Conservation (phyloP, 1,284 basidiomycete species). For the Rhizoctonia solani region DNA sequence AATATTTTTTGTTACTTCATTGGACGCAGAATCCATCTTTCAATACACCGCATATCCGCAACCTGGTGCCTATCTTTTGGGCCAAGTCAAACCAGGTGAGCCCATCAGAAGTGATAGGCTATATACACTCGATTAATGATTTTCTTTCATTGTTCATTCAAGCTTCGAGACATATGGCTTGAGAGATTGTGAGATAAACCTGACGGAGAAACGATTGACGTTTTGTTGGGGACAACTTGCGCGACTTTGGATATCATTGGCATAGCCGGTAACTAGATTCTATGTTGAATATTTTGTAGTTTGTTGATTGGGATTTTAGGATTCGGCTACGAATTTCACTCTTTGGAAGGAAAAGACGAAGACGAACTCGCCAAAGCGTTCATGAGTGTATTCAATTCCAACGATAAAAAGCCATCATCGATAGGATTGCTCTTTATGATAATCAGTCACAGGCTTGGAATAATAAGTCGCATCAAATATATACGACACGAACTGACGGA, state of each 20-base stretch:
- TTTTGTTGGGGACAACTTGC: slow-evolving; percentile 46
- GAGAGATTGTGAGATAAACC: slow-evolving; percentile 14
- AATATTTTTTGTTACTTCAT: neutral
- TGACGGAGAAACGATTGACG: slow-evolving; percentile 43
- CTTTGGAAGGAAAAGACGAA: slow-evolving; percentile 39
- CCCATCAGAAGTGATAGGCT: too few species aligned
- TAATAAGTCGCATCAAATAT: neutral
- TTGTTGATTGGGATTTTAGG: slow-evolving; percentile 21
- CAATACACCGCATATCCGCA: slow-evolving; percentile 33
- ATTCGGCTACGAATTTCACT: slow-evolving; percentile 50
- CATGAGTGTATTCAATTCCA: slow-evolving; percentile 40
- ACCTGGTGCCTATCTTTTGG: slow-evolving; percentile 30
- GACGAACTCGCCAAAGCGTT: slow-evolving; percentile 44
- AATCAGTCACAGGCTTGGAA: too few species aligned
- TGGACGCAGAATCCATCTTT: slow-evolving; percentile 35
- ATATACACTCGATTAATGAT: too few species aligned
- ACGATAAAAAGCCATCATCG: neutral
- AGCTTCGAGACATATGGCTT: slow-evolving; percentile 37
- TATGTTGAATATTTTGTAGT: neutral
- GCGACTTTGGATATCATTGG: slow-evolving; percentile 52
- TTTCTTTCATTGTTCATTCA: too few species aligned
- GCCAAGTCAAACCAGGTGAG: slow-evolving; percentile 37
- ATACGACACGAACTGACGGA: neutral
- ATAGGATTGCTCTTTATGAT: neutral
- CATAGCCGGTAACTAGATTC: slow-evolving; percentile 43